Conservation (phyloP, 2,329 filamentous ascomycete genomes). For the Metarhizium robertsii region DNA sequence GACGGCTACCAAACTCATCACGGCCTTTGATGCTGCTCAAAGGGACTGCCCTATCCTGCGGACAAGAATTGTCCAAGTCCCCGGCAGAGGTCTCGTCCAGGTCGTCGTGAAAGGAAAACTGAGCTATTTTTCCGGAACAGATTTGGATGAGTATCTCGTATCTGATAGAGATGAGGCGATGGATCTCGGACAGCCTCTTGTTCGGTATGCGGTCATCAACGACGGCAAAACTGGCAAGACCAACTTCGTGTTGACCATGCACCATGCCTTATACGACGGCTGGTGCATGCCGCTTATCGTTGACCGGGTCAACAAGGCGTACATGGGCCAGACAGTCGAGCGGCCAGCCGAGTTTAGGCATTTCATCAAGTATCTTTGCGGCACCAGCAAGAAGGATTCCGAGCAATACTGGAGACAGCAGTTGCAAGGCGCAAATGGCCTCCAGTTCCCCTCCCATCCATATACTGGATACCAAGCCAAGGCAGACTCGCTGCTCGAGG, state of each 20-base stretch:
- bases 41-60: constrained; percentile 32
- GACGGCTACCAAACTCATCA: constrained; percentile 21
- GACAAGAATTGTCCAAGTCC: constrained; percentile 38
- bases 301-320: constrained; percentile 37
- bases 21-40: constrained; percentile 31
- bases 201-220: constrained; percentile 34
- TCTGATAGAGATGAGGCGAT: constrained; percentile 30
- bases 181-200: constrained; percentile 35
- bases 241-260: constrained; percentile 44
- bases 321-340: constrained; percentile 20
- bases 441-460: constrained; percentile 40
- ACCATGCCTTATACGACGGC: constrained; percentile 48
- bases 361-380: constrained; percentile 38
- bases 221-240: constrained; percentile 20
- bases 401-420: constrained; percentile 38
- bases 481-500: constrained; percentile 43
- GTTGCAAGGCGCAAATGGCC: constrained; percentile 32
- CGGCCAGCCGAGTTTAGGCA: constrained; percentile 35
- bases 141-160: constrained; percentile 30
- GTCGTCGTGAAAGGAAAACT: constrained; percentile 34
- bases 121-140: constrained; percentile 21
- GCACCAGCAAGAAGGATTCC: constrained; percentile 28
- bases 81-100: constrained; percentile 34
- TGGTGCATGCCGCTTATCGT: constrained; percentile 44
- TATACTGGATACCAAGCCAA: constrained; percentile 37